Conservation (phyloP, 179 eudicot species). For the Patellifolia procumbens region DNA sequence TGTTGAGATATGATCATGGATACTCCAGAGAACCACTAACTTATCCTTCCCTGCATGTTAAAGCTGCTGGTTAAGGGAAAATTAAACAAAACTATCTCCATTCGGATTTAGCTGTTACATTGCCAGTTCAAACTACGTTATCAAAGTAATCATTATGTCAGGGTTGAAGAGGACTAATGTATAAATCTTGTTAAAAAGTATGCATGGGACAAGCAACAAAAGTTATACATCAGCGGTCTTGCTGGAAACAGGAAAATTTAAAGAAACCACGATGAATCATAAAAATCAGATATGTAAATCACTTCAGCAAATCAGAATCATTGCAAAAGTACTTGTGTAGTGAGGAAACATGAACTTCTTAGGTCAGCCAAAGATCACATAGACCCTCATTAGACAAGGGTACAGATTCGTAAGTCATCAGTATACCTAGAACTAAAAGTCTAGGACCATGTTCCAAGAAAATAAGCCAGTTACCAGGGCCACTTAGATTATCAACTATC, state of each 20-base stretch:
- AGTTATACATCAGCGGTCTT: background rate
- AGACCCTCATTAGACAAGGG: background rate
- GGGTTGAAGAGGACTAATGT: background rate
- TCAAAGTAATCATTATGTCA: background rate
- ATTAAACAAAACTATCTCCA: background rate
- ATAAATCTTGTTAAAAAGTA: background rate
- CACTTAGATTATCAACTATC: background rate
- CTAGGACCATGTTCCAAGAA: too few species aligned
- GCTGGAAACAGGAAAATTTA: background rate
- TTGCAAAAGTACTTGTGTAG: background rate
- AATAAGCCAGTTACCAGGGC: too few species aligned
- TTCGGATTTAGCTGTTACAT: background rate
- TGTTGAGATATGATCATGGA: constrained; percentile 85
- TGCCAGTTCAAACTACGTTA: too few species aligned
- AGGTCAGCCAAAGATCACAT: background rate
- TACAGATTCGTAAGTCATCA: background rate
- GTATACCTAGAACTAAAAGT: background rate
- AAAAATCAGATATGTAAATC: background rate
- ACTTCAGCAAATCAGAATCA: background rate
- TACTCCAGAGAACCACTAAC: constrained; percentile 90
- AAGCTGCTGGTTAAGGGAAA: background rate
- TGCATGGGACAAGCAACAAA: background rate
- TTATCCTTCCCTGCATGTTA: constrained; percentile 80
- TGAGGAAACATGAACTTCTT: background rate
- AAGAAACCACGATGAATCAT: background rate